Evolutionary conservation across 2,329 filamentous ascomycete genomes (phyloP).

Genomic region (Hysterium pulicare): DNA sequence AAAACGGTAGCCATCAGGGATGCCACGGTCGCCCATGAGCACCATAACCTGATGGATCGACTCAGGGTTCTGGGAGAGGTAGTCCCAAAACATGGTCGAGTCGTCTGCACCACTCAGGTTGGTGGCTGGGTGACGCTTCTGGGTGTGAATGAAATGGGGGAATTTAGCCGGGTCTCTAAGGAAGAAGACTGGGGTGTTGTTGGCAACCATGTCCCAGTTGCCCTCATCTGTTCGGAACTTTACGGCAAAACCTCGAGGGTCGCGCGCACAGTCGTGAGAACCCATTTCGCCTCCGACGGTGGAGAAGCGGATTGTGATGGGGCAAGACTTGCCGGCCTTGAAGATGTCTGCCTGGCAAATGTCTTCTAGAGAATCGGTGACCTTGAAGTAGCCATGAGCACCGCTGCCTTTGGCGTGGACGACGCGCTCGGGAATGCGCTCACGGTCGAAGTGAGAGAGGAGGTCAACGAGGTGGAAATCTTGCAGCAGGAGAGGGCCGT

Average conservation of each 20-base stretch:
- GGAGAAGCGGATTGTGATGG: slow-evolving; percentile 66
- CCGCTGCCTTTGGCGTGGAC: slow-evolving; percentile 51
- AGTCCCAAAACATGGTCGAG: slow-evolving; percentile 66
- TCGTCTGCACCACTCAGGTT: slow-evolving; percentile 65
- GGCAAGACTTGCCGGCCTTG: slow-evolving; percentile 65
- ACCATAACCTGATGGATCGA: slow-evolving; percentile 54
- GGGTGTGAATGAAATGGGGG: slow-evolving; percentile 69
- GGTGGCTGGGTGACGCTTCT: slow-evolving; percentile 70
- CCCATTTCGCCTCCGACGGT: slow-evolving; percentile 73
- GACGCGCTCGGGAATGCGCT: slow-evolving; percentile 50
- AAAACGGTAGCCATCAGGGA: slow-evolving; percentile 53
- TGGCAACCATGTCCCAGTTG: slow-evolving; percentile 71
- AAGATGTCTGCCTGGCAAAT: slow-evolving; percentile 47
- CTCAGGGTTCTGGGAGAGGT: slow-evolving; percentile 53
- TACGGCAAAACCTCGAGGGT: slow-evolving; percentile 68
- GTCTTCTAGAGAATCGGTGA: slow-evolving; percentile 46
- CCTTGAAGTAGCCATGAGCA: slow-evolving; percentile 48
- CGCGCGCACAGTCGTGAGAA: slow-evolving; percentile 67
- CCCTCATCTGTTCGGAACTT: slow-evolving; percentile 72
- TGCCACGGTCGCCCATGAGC: slow-evolving; percentile 54
- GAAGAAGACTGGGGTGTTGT: slow-evolving; percentile 75
- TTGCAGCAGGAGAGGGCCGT: slow-evolving; percentile 56
- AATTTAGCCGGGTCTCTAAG: slow-evolving; percentile 71
- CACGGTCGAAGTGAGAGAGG: slow-evolving; percentile 50
- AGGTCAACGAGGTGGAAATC: slow-evolving; percentile 51